These are phyloP conservation scores for Solanum ahanhuiri DNA, from an alignment of 257 asterid genomes.

Conservation along the genomic window DNA sequence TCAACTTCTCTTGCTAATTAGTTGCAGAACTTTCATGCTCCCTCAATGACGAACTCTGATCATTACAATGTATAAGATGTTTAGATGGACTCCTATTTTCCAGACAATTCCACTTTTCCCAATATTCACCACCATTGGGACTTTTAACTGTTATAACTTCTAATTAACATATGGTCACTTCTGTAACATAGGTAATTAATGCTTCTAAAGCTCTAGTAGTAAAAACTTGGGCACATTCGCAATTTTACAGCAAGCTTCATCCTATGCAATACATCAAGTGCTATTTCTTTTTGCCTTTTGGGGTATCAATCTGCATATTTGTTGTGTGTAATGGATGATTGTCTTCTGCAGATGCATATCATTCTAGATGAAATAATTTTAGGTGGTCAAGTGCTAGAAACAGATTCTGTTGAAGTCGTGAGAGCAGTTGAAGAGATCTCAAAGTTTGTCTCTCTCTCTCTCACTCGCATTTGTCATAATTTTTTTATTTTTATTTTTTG, in stretches of 20 bases:
- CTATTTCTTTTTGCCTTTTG: background rate
- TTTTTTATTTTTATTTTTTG: background rate
- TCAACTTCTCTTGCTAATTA: background rate
- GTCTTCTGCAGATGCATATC: conserved; percentile 16
- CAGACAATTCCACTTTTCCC: background rate
- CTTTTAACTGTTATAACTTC: background rate
- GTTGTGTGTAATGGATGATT: background rate
- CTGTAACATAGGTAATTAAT: background rate
- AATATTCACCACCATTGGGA: background rate
- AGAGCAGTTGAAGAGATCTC: conserved; percentile 20
- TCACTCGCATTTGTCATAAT: background rate
- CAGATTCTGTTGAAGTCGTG: conserved; percentile 18
- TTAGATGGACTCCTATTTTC: background rate
- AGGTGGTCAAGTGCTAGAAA: conserved; percentile 31
- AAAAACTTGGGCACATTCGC: background rate
- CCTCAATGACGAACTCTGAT: background rate
- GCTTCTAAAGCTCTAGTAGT: background rate
- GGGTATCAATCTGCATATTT: background rate
- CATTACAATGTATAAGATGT: background rate
- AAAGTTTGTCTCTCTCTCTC: conserved; percentile 2
- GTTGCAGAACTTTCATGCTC: background rate
- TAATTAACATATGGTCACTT: background rate
- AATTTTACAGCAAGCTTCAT: background rate
- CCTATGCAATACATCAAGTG: background rate
- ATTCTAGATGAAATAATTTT: conserved; percentile 23